Evolutionary conservation across 2,329 filamentous ascomycete species (phyloP).

Genomic region (Aspergillus sp.): DNA sequence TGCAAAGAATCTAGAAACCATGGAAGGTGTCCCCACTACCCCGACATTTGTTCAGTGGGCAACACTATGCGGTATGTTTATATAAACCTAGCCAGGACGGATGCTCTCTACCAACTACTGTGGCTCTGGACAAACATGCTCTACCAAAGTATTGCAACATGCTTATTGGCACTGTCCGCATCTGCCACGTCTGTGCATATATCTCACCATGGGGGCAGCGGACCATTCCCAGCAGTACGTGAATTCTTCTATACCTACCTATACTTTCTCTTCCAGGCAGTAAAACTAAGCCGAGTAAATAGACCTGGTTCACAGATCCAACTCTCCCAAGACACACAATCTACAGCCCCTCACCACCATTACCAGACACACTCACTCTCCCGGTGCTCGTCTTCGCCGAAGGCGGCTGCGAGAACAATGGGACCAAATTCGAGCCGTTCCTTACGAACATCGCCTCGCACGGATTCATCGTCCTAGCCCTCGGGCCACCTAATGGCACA

Average conservation of each 20-base stretch:
- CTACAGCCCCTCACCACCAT: not conserved
- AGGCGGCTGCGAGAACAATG: slow-evolving; percentile 4
- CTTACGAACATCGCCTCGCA: slow-evolving; percentile 11
- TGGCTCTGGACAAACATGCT: not conserved
- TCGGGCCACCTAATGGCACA: not conserved
- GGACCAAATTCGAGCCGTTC: slow-evolving; percentile 3
- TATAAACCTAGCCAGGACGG: no score
- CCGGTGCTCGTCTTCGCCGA: slow-evolving; percentile 9
- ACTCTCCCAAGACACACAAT: slow-evolving; percentile 2
- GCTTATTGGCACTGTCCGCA: not conserved
- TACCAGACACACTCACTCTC: not conserved
- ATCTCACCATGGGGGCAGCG: not conserved
- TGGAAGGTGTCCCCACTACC: no score
- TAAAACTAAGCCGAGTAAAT: no score
- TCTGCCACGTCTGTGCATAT: not conserved
- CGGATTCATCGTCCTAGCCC: slow-evolving; percentile 6
- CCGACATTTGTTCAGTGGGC: no score
- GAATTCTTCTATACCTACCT: not conserved
- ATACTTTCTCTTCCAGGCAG: no score
- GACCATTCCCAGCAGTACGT: not conserved
- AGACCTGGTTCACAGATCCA: not conserved
- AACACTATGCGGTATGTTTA: no score
- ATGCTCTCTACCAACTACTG: no score
- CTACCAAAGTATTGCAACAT: not conserved
- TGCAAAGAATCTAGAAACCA: no score